Evolutionary conservation across 441 rosid species (phyloP).

Genomic region (Euphorbia corollata): DNA sequence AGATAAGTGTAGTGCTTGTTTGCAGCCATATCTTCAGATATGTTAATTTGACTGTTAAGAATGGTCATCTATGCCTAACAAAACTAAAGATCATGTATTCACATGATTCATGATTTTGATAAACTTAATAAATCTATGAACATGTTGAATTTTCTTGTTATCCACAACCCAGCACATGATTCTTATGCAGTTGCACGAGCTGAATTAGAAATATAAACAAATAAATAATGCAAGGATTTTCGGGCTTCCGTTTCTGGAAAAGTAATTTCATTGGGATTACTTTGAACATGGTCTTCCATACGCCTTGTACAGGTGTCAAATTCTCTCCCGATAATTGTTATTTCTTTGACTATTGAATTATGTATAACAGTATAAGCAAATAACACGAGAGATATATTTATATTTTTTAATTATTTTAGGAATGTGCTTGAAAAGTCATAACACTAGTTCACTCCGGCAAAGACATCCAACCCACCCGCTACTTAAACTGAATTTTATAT

Average conservation of each 20-base stretch:
- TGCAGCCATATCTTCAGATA: not conserved
- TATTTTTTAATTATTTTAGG: not conserved
- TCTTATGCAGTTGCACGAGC: not conserved
- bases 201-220: not conserved
- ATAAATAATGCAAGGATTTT: not conserved
- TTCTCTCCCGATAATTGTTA: not conserved
- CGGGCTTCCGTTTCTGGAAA: not conserved
- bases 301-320: too few species aligned
- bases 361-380: too few species aligned
- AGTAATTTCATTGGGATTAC: not conserved
- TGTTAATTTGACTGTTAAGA: too few species aligned
- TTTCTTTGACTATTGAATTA: not conserved
- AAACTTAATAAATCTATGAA: not conserved
- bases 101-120: constrained; percentile 6
- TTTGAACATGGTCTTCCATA: not conserved
- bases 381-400: not conserved
- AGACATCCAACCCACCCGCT: too few species aligned
- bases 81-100: not conserved
- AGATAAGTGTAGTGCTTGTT: not conserved
- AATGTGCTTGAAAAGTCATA: too few species aligned
- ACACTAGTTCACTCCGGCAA: not conserved
- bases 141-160: constrained; percentile 8
- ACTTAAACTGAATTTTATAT: too few species aligned
- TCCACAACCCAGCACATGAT: constrained; percentile 13
- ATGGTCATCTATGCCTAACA: too few species aligned